Percentiles rank a stretch among this genome's conserved stretches.
These are phyloP conservation scores for Neurospora sp. DNA, from an alignment of 2,329 filamentous ascomycete genomes.

Conservation along the genomic window DNA sequence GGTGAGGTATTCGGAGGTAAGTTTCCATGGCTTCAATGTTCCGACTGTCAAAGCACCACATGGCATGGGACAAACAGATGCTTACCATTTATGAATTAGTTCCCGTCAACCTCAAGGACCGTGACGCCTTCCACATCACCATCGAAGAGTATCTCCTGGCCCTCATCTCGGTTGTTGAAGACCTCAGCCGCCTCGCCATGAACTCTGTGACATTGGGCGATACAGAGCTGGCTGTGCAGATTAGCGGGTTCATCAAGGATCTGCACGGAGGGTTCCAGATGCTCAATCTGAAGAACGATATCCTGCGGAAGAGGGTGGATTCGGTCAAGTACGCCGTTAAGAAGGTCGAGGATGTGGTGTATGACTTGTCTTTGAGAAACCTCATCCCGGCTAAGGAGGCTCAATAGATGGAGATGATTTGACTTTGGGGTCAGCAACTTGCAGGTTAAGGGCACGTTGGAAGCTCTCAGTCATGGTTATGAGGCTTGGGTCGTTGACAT, in stretches of 20 bases:
- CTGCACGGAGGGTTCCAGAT: conserved; percentile 94
- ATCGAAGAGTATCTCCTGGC: conserved; percentile 95
- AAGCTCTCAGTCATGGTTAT: neutral
- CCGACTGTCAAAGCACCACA: neutral
- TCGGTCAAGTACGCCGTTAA: conserved; percentile 96
- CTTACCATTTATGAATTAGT: conserved; percentile 38
- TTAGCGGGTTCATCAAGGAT: conserved; percentile 89
- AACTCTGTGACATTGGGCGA: conserved; percentile 92
- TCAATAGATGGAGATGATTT: conserved; percentile 14
- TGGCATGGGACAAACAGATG: neutral
- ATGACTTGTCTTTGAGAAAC: conserved; percentile 82
- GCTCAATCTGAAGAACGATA: conserved; percentile 94
- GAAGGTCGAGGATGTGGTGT: conserved; percentile 96
- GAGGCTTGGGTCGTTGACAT: neutral
- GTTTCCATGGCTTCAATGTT: conserved; percentile 12
- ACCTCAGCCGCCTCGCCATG: conserved; percentile 81
- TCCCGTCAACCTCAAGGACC: conserved; percentile 81
- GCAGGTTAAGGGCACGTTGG: neutral
- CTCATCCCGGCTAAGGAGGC: conserved; percentile 48
- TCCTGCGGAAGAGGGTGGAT: conserved; percentile 76
- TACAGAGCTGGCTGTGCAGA: conserved; percentile 73
- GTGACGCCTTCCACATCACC: conserved; percentile 86
- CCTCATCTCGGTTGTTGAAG: conserved; percentile 78
- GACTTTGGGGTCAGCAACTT: neutral
- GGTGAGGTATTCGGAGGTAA: conserved; percentile 65